A percentile compares a stretch with the other conserved stretches of the same genome.
phyloP scores from a whole-genome alignment of 495 filamentous ascomycete species.

The Friedmanniomyces endolithicus region DNA sequence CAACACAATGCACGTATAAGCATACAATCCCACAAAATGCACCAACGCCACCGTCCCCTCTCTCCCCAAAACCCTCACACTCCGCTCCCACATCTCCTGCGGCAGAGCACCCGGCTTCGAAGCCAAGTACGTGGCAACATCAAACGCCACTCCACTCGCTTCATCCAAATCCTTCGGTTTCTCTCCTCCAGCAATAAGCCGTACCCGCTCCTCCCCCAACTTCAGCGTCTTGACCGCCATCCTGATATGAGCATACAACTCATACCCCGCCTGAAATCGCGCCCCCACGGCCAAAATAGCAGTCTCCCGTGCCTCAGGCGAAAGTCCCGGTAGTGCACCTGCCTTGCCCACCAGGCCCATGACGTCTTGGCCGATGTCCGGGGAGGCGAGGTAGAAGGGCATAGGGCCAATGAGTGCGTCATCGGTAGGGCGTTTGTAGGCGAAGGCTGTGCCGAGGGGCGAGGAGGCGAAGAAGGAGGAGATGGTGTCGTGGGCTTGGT shows the following conservation, averaged over 20 bases:
- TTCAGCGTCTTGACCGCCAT: neutral
- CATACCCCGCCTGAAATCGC: conserved; percentile 15
- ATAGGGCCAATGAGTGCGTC: conserved; percentile 16
- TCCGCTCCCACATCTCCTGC: conserved; percentile 9
- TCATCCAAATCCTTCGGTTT: conserved; percentile 14
- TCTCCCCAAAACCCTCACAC: conserved; percentile 4
- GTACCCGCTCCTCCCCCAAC: neutral
- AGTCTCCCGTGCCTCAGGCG: conserved; percentile 9
- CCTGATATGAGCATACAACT: conserved; percentile 18
- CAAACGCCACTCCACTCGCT: conserved; percentile 6
- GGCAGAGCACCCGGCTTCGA: conserved; percentile 4
- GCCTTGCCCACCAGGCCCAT: neutral
- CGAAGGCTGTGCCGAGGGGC: neutral
- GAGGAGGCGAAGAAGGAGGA: neutral
- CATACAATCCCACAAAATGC: conserved; percentile 14
- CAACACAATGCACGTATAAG: conserved; percentile 15
- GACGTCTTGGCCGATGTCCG: neutral
- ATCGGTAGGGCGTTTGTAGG: conserved; percentile 4
- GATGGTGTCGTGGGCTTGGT: conserved; percentile 5
- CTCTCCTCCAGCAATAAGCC: neutral
- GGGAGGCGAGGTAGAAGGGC: conserved; percentile 4
- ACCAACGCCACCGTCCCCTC: conserved; percentile 12
- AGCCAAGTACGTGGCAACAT: conserved; percentile 11
- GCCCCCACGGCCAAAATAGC: conserved; percentile 16
- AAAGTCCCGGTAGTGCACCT: conserved; percentile 2